Evolutionary conservation across 768 basidiomycete genomes (phyloP).

Genomic region (Naematelia aurantialba): DNA sequence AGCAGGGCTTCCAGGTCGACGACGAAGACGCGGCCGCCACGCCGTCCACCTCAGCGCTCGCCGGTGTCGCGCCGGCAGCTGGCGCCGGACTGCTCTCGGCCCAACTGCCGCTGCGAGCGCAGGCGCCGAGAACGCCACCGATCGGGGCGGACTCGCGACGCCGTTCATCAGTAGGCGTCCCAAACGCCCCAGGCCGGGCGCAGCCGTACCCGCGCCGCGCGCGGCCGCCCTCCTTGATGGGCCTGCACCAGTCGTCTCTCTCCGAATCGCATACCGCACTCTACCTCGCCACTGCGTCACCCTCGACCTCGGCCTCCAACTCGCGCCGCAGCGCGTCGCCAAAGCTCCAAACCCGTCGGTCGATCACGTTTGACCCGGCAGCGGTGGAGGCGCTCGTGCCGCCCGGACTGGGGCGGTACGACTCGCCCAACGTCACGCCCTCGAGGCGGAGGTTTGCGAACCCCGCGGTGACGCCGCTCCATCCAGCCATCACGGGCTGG

Average conservation of each 20-base stretch:
- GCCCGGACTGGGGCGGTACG: conserved; percentile 7
- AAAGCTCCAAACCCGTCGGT: conserved; percentile 22
- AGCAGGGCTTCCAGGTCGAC: conserved; percentile 42
- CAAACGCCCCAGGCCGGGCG: conserved; percentile 28
- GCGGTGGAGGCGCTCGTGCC: conserved; percentile 25
- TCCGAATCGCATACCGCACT: conserved; percentile 44
- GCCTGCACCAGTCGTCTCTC: conserved; percentile 37
- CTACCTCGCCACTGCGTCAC: conserved; percentile 41
- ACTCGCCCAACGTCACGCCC: conserved; percentile 17
- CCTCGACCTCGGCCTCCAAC: conserved; percentile 24
- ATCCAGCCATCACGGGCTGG: conserved; percentile 37
- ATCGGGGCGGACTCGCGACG: conserved; percentile 15
- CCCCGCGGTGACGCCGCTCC: conserved; percentile 14
- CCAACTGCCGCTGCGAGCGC: neutral
- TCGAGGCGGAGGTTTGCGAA: conserved; percentile 10
- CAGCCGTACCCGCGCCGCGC: conserved; percentile 5
- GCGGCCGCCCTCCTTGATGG: conserved; percentile 29
- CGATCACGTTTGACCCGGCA: conserved; percentile 33
- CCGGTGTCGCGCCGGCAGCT: too few relatives aligned
- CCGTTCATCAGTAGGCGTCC: conserved; percentile 12
- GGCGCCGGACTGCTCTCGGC: neutral
- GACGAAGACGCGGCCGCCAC: conserved; percentile 15
- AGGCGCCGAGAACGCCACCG: conserved; percentile 36
- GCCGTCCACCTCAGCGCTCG: conserved; percentile 31
- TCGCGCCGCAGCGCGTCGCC: conserved; percentile 25